Conservation (phyloP, 1,139 yeast species). For the Pichia inconspicua region DNA sequence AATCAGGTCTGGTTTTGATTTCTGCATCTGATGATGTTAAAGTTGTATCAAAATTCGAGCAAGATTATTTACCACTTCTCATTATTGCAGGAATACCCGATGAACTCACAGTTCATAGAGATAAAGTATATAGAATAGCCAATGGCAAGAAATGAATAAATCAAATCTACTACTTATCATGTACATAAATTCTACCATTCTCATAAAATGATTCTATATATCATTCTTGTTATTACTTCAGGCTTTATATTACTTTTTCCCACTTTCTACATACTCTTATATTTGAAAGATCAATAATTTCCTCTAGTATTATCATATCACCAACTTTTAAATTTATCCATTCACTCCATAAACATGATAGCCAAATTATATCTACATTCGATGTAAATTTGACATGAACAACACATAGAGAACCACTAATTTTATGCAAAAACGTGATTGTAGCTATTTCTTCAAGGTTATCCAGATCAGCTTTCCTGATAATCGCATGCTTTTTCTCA, state of each 20-base stretch:
- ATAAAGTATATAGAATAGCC: slow-evolving; percentile 10
- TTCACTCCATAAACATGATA: slow-evolving; percentile 17
- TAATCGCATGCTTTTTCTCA: slow-evolving; percentile 8
- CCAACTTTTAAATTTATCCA: slow-evolving; percentile 15
- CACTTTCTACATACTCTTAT: background rate
- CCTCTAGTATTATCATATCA: slow-evolving; percentile 16
- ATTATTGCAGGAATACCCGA: slow-evolving; percentile 11
- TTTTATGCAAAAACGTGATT: background rate
- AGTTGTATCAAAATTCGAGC: slow-evolving; percentile 15
- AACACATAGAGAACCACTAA: slow-evolving; percentile 10
- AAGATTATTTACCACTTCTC: slow-evolving; percentile 20
- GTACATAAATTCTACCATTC: too few relatives aligned
- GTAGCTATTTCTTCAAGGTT: too few relatives aligned
- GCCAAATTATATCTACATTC: slow-evolving; percentile 7
- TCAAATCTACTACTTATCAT: too few relatives aligned
- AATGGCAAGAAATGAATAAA: background rate
- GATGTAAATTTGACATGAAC: background rate
- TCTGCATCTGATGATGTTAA: slow-evolving; percentile 13
- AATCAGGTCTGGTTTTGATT: slow-evolving; percentile 27
- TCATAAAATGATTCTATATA: too few relatives aligned
- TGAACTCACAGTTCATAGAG: slow-evolving; percentile 9
- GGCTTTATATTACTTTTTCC: background rate
- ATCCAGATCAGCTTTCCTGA: background rate
- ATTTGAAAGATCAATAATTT: background rate
- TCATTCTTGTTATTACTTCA: too few relatives aligned